Percentiles rank a stretch among this genome's conserved stretches.
phyloP scores from a whole-genome alignment of 345 rosid species.

The Rhodamnia rubescens region DNA sequence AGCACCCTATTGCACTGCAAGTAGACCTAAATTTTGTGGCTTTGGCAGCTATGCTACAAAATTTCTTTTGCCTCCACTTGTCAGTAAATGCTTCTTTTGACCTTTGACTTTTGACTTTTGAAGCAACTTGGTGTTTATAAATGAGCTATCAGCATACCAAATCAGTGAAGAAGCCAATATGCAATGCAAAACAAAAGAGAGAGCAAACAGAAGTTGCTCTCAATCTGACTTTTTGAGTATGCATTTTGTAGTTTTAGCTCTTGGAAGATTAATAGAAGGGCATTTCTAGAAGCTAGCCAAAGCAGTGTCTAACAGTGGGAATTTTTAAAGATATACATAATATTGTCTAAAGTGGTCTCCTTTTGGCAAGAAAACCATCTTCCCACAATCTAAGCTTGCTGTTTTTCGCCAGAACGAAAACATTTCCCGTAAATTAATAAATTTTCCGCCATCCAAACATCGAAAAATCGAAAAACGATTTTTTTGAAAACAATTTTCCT shows the following conservation, averaged over 20 bases:
- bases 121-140: not conserved
- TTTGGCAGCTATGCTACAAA: not conserved
- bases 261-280: not conserved
- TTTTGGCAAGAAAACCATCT: rapidly evolving
- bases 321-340: not conserved
- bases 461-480: not conserved
- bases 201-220: not conserved
- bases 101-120: not conserved
- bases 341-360: not conserved
- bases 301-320: not conserved
- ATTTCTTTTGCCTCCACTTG: not conserved
- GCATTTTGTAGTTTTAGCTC: not conserved
- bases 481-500: not conserved
- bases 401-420: rapidly evolving
- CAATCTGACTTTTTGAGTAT: not conserved
- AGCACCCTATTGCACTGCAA: not conserved
- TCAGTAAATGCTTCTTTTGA: not conserved
- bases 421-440: not conserved
- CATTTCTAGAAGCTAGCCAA: not conserved
- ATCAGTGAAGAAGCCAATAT: not conserved
- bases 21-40: not conserved
- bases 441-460: rapidly evolving
- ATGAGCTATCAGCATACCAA: not conserved
- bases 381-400: rapidly evolving
- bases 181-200: not conserved